A percentile compares a stretch with the other conserved stretches of the same genome.
These are phyloP conservation scores for Kuraishia cidri DNA, from an alignment of 805 yeast species.

Conservation along the genomic window DNA sequence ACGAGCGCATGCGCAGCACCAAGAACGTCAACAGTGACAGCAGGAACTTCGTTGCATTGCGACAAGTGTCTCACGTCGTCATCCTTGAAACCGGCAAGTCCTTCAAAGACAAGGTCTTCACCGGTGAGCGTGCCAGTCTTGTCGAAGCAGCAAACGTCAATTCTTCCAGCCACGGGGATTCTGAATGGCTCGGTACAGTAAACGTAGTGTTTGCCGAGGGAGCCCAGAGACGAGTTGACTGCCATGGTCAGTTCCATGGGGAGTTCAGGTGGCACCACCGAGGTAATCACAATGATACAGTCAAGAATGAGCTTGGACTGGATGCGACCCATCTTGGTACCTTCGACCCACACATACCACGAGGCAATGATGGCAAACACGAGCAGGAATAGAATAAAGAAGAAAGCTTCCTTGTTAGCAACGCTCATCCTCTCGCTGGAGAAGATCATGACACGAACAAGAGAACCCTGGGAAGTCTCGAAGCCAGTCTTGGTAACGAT, in stretches of 20 bases:
- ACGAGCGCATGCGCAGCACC: constrained; percentile 98
- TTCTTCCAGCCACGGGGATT: constrained; percentile 95
- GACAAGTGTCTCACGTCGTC: constrained; percentile 46
- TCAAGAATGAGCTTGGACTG: constrained; percentile 91
- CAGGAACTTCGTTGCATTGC: constrained; percentile 56
- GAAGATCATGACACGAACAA: constrained; percentile 96
- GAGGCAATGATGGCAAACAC: constrained; percentile 92
- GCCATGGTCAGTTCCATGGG: constrained; percentile 99
- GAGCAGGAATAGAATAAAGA: constrained; percentile 83
- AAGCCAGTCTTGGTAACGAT: constrained; percentile 92
- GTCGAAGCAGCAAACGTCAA: constrained; percentile 97
- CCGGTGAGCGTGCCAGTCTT: constrained; percentile 98
- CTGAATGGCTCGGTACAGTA: constrained; percentile 98
- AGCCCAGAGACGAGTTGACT: constrained; percentile 83
- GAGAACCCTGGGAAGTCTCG: constrained; percentile 95
- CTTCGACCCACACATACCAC: constrained; percentile 98
- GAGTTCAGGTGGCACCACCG: constrained; percentile 97
- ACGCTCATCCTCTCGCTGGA: constrained; percentile 95
- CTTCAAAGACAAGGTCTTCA: constrained; percentile 93
- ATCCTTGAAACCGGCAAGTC: constrained; percentile 73
- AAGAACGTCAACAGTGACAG: constrained; percentile 57
- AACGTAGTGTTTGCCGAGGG: constrained; percentile 78
- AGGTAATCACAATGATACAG: constrained; percentile 91
- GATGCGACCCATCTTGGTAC: constrained; percentile 90
- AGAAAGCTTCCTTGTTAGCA: constrained; percentile 89